These are phyloP conservation scores for Tricholoma sp. DNA, from an alignment of 768 basidiomycete genomes.

Conservation along the genomic window DNA sequence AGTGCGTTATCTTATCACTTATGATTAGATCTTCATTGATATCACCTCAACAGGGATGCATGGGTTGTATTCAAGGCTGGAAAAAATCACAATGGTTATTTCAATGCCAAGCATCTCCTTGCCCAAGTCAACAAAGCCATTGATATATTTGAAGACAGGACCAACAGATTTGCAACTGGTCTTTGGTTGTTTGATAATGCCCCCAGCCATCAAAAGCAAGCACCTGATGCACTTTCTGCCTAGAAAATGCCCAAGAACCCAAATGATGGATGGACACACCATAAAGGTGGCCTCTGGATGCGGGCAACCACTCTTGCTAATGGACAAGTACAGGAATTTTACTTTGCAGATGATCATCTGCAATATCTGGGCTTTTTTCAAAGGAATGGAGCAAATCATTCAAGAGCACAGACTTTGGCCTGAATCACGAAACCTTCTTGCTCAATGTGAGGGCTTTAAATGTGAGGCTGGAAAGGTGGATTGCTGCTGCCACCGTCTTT, in stretches of 20 bases:
- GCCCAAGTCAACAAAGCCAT: too few species aligned
- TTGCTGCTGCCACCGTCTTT: conserved; percentile 15
- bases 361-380: conserved; percentile 28
- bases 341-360: conserved; percentile 25
- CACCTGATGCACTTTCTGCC: conserved; percentile 23
- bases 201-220: conserved; percentile 14
- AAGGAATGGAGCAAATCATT: conserved; percentile 31
- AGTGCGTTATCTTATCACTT: background rate
- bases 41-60: too few species aligned
- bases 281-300: too few species aligned
- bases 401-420: conserved; percentile 16
- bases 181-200: conserved; percentile 9
- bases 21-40: too few species aligned
- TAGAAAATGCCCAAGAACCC: conserved; percentile 16
- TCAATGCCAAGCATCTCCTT: too few species aligned
- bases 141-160: too few species aligned
- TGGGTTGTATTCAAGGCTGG: too few species aligned
- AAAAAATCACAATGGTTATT: too few species aligned
- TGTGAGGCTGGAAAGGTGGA: conserved; percentile 12
- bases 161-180: conserved; percentile 1
- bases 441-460: conserved; percentile 12
- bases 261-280: too few species aligned
- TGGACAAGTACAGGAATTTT: conserved; percentile 24
- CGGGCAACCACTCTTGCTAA: conserved; percentile 7
- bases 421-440: conserved; percentile 12